phyloP scores from a whole-genome alignment of 2,329 filamentous ascomycete genomes.

The Pseudocercospora eumusae region DNA sequence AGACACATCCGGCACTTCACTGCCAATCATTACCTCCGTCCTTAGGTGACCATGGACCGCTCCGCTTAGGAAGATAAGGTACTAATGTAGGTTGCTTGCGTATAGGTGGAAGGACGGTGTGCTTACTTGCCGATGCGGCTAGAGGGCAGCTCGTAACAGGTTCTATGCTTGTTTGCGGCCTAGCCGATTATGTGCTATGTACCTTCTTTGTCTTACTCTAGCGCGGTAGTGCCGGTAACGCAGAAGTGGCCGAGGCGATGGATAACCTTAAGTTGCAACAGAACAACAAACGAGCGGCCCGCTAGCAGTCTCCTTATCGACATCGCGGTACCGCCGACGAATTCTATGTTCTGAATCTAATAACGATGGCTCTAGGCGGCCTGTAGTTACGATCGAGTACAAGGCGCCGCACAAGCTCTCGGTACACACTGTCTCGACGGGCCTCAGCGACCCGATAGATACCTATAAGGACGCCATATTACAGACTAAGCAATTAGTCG shows the following conservation, averaged over 20 bases:
- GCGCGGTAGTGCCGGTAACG: background rate
- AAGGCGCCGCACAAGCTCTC: background rate
- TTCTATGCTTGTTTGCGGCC: background rate
- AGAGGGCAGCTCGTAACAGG: background rate
- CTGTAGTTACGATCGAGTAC: background rate
- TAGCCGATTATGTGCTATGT: background rate
- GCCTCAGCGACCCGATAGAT: too few relatives aligned
- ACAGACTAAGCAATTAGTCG: too few relatives aligned
- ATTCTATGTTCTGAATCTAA: background rate
- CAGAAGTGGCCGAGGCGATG: background rate
- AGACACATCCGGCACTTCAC: background rate
- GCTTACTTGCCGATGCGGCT: background rate
- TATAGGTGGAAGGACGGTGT: background rate
- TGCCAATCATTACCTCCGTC: background rate
- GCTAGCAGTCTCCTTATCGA: conserved; percentile 1
- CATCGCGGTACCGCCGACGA: background rate
- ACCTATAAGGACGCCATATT: too few relatives aligned
- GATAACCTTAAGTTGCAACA: background rate
- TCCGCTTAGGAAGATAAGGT: background rate
- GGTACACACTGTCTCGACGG: background rate
- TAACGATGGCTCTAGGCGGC: background rate
- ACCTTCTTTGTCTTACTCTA: background rate
- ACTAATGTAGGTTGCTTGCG: background rate
- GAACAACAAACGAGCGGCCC: background rate
- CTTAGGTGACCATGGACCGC: background rate